A percentile compares a stretch with the other conserved stretches of the same genome.
Evolutionary conservation across 169 alveolate genomes (phyloP).

Genomic region (Neospora caninum): DNA sequence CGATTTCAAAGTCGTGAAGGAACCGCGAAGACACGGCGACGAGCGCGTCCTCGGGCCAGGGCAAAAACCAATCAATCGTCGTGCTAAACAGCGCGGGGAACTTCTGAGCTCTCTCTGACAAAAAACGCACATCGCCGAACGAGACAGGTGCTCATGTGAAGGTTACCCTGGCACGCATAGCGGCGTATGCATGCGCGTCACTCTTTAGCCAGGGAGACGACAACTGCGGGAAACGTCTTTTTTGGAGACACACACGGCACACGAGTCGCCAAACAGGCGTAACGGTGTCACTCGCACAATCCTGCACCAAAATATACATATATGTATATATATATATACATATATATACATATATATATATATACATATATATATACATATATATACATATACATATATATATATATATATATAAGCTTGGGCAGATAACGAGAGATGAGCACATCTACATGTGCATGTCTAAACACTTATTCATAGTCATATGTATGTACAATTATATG

Average conservation of each 20-base stretch:
- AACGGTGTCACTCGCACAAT: neutral
- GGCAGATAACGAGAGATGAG: too few relatives aligned
- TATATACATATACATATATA: neutral
- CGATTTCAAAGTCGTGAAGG: constrained; percentile 84
- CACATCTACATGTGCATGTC: too few relatives aligned
- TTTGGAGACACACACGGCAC: too few relatives aligned
- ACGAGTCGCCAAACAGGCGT: too few relatives aligned
- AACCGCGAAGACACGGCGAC: constrained; percentile 93
- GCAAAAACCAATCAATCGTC: constrained; percentile 95
- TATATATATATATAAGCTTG: neutral
- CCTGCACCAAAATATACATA: neutral
- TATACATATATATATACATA: neutral
- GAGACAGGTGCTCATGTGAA: neutral
- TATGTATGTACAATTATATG: neutral
- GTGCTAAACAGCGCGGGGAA: constrained; percentile 97
- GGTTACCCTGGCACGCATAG: neutral
- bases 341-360: neutral
- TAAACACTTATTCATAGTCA: too few relatives aligned
- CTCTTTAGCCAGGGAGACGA: neutral
- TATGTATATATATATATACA: neutral
- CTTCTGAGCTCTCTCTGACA: constrained; percentile 90
- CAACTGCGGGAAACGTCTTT: too few relatives aligned
- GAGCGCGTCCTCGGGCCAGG: constrained; percentile 98
- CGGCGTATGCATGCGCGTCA: neutral
- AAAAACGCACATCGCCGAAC: neutral